Evolutionary conservation across 768 basidiomycete genomes (phyloP), one percentile per base, ranked within the genome.

Genomic region (Boletus reticuloceps): DNA sequence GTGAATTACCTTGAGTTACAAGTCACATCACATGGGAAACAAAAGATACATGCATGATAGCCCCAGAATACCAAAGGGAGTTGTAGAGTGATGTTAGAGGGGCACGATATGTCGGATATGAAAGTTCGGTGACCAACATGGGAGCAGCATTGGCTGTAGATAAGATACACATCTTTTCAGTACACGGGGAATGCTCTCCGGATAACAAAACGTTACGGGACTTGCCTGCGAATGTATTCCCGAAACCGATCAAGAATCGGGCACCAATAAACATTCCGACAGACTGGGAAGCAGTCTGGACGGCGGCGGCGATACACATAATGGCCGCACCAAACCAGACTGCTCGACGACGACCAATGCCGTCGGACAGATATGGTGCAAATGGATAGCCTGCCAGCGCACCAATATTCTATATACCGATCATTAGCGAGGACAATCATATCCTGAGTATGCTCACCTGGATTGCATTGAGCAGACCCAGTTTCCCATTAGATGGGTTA

Each of bases 41-140:
- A 59, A 56, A 47, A 51, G 5, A 14, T 36, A 75, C 82, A 41
- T 60, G 85, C 84, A 91, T 65, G 67, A 92, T 90, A 51, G 89
- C 77, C 53, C 91, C 91, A 16, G 86, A 84, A 68, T 90, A 91
- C 90, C 91, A 93, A 56, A 91, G 84, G 32, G 89, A 86, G 76
- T 91, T 90, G 76, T 89, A 91, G 46, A 83, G 72, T 3, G 88
- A 84, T 16, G 89, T 93, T 55, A 94, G 71, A 34, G 84, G 84
- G 13, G 85, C 87, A 60, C 92, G 90, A 71, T 94, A 87, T 12
- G 81, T 76, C 14, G 91, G 92, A 69, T 93, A 93, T 1, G 91
- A 79, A n/a, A 94, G 72, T 72, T 94, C 92, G 44, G 90, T 87
- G 51, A 94, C 84, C 74, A 94, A 73, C 77, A 93, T 81, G 14